Conservation (phyloP, 2,329 filamentous ascomycete species). For the Zasmidium angulare region DNA sequence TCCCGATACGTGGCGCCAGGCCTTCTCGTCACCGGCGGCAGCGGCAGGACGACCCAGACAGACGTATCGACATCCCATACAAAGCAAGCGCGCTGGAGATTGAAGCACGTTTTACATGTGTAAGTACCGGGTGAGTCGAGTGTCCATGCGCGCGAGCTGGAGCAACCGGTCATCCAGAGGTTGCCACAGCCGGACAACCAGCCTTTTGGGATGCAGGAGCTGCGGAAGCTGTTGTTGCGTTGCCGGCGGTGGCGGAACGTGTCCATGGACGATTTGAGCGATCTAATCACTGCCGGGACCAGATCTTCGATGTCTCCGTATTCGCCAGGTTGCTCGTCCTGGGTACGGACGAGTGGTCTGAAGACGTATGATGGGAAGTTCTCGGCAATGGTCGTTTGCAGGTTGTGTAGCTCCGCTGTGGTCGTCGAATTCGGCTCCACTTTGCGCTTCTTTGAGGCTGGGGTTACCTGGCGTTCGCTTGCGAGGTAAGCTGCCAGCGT, state of each 20-base stretch:
- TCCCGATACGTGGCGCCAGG: background rate
- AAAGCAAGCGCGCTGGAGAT: slow-evolving; percentile 14
- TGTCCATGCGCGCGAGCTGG: slow-evolving; percentile 10
- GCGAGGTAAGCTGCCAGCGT: too few species aligned
- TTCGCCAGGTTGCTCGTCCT: background rate
- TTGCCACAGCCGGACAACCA: slow-evolving; percentile 7
- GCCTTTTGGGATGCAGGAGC: background rate
- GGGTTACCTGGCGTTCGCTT: too few species aligned
- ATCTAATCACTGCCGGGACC: background rate
- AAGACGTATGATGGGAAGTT: background rate
- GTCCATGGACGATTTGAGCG: background rate
- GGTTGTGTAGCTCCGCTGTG: background rate
- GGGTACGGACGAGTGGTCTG: background rate
- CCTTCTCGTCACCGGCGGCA: slow-evolving; percentile 7
- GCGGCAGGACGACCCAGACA: slow-evolving; percentile 17
- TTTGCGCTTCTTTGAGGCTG: too few species aligned
- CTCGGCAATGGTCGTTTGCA: background rate
- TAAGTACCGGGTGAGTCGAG: slow-evolving; percentile 1
- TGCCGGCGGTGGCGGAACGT: background rate
- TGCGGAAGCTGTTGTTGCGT: background rate
- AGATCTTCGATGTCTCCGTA: background rate
- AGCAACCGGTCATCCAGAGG: background rate
- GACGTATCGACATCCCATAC: slow-evolving; percentile 4
- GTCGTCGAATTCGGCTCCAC: background rate
- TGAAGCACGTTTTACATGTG: slow-evolving; percentile 20